Conservation (phyloP, 192 early-diverging fungal species). For the Jimgerdemannia lactiflua region DNA sequence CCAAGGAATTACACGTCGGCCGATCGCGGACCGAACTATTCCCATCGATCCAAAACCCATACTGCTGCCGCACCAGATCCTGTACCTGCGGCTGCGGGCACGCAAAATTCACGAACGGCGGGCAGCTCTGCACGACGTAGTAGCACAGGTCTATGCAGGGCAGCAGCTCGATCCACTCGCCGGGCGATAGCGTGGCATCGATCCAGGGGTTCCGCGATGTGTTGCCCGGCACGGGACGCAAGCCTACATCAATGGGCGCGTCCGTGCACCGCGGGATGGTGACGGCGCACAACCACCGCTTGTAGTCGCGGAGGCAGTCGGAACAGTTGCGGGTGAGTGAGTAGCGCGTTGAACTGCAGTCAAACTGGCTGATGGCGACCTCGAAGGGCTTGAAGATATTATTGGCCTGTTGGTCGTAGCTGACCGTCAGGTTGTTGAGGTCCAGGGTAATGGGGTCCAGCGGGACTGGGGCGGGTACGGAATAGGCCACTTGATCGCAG, state of each 20-base stretch:
- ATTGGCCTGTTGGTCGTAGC: constrained; percentile 42
- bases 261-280: constrained; percentile 54
- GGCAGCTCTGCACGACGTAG: constrained; percentile 55
- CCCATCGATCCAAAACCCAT: background rate
- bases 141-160: constrained; percentile 60
- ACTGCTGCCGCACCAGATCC: background rate
- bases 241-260: constrained; percentile 7
- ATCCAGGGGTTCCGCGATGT: constrained; percentile 37
- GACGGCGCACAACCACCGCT: constrained; percentile 53
- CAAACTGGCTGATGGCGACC: constrained; percentile 52
- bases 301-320: constrained; percentile 51
- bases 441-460: constrained; percentile 7
- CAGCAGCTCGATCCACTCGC: constrained; percentile 43
- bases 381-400: constrained; percentile 25
- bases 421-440: constrained; percentile 21
- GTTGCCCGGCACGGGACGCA: constrained; percentile 15
- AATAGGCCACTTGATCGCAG: constrained; percentile 53
- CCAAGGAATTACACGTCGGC: background rate
- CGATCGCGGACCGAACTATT: background rate
- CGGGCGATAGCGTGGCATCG: constrained; percentile 15
- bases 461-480: constrained; percentile 33
- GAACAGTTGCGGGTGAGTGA: constrained; percentile 53
- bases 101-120: constrained; percentile 46
- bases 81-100: constrained; percentile 29
- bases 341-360: constrained; percentile 47